Evolutionary conservation across 345 rosid species (phyloP).

Genomic region (Citrus inodora): DNA sequence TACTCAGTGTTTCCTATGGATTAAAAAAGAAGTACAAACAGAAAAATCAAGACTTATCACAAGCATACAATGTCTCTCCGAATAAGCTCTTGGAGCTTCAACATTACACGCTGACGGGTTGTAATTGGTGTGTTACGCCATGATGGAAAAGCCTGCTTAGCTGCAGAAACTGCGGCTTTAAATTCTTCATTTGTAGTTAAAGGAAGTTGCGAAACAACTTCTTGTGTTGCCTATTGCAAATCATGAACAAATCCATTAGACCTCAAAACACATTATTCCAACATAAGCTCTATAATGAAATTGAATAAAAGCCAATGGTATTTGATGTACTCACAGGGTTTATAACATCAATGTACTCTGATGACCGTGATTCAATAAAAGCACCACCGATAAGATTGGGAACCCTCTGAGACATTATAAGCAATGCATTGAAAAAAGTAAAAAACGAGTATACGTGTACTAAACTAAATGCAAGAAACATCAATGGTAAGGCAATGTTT

Average conservation of each 20-base stretch:
- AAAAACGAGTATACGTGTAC: not conserved
- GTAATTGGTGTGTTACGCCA: slow-evolving; percentile 94
- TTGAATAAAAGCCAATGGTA: not conserved
- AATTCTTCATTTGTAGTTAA: slow-evolving; percentile 88
- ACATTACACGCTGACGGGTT: slow-evolving; percentile 82
- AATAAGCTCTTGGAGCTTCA: slow-evolving; percentile 91
- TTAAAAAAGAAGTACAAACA: not conserved
- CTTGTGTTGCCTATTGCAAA: slow-evolving; percentile 78
- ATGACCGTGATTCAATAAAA: slow-evolving; percentile 70
- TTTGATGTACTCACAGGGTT: slow-evolving; percentile 66
- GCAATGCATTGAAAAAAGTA: not conserved
- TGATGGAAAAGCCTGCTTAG: slow-evolving; percentile 74
- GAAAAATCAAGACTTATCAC: not conserved
- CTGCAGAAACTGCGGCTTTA: slow-evolving; percentile 85
- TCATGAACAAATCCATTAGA: not conserved
- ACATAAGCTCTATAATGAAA: not conserved
- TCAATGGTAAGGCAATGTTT: not conserved
- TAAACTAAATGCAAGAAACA: not conserved
- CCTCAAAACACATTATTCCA: not conserved
- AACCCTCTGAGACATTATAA: slow-evolving; percentile 50
- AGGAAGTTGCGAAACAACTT: slow-evolving; percentile 81
- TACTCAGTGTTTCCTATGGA: slow-evolving; percentile 1
- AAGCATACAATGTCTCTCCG: slow-evolving; percentile 71
- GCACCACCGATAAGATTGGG: slow-evolving; percentile 89
- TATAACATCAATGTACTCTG: slow-evolving; percentile 62